phyloP scores from a whole-genome alignment of 2,329 filamentous ascomycete genomes.

The Verticillium tricorpus region DNA sequence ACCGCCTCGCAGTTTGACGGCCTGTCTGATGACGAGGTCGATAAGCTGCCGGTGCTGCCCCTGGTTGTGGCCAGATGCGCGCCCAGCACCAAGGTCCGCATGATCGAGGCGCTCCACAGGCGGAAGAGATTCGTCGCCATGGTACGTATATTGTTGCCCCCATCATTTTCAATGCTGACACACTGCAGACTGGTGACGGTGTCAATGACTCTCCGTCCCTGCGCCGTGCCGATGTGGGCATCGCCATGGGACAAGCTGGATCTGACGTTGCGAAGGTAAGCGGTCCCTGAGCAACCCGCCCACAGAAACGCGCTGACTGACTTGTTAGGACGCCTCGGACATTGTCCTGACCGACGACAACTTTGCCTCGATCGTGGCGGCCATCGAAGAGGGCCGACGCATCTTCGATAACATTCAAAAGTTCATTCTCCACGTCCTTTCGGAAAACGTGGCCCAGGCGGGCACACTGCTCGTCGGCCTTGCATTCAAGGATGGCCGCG shows the following conservation, averaged over 20 bases:
- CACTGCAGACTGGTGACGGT: constrained; percentile 57
- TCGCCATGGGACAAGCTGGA: constrained; percentile 60
- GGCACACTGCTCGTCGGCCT: constrained; percentile 66
- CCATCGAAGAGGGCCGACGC: constrained; percentile 65
- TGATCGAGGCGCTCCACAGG: constrained; percentile 69
- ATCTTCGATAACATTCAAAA: constrained; percentile 76
- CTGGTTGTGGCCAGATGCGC: constrained; percentile 67
- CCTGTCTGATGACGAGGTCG: constrained; percentile 59
- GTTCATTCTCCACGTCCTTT: constrained; percentile 65
- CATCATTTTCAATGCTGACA: neutral
- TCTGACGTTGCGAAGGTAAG: constrained; percentile 57
- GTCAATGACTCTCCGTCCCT: constrained; percentile 71
- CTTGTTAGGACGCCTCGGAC: constrained; percentile 47
- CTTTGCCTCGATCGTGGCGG: constrained; percentile 67
- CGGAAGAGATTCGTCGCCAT: constrained; percentile 63
- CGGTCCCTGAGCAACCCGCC: neutral
- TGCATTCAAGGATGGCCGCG: constrained; percentile 61
- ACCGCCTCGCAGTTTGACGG: constrained; percentile 61
- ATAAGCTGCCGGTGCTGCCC: constrained; percentile 58
- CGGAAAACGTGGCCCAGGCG: constrained; percentile 69
- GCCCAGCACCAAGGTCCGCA: constrained; percentile 66
- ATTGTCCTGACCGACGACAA: constrained; percentile 70
- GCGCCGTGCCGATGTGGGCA: constrained; percentile 66
- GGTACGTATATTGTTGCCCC: constrained; percentile 25
- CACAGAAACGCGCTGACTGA: neutral